A percentile compares a stretch with the other conserved stretches of the same genome.
Evolutionary conservation across 257 asterid genomes (phyloP).

Genomic region (Buddleja alternifolia): DNA sequence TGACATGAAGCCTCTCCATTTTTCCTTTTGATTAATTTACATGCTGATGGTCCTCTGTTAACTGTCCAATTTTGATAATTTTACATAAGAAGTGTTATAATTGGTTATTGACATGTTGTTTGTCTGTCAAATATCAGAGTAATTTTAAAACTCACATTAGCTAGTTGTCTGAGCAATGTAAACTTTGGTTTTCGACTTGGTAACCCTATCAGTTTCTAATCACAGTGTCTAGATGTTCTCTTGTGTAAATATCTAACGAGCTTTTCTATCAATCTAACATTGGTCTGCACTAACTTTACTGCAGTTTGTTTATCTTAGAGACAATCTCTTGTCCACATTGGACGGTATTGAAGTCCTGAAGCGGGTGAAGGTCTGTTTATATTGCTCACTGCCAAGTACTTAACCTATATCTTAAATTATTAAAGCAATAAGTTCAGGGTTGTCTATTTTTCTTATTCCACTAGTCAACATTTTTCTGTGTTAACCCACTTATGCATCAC

Average conservation of each 20-base stretch:
- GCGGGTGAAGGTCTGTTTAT: conserved; percentile 80
- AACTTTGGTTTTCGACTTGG: conserved; percentile 1
- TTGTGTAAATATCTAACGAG: no score
- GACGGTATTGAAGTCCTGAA: conserved; percentile 91
- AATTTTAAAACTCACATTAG: not conserved
- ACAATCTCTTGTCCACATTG: conserved; percentile 84
- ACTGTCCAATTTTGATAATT: not conserved
- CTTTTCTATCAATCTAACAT: conserved; percentile 4
- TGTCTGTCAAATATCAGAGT: not conserved
- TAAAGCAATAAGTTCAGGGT: conserved; percentile 20
- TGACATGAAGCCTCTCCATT: not conserved
- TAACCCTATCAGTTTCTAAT: not conserved
- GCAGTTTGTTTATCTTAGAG: conserved; percentile 99
- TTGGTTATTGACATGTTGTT: no score
- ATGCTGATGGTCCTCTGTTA: conserved; percentile 14
- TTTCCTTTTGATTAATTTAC: not conserved
- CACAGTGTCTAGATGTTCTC: not conserved
- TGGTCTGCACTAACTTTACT: conserved; percentile 26
- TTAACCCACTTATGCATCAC: conserved; percentile 19
- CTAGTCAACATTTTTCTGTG: conserved; percentile 19
- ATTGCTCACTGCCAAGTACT: conserved; percentile 25
- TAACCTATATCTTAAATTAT: conserved; percentile 12
- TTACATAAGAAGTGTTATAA: not conserved
- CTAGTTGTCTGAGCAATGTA: not conserved
- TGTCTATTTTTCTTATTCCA: conserved; percentile 23